Evolutionary conservation across 352 stramenopile species (phyloP).

Genomic region (Phytopythium montanum): DNA sequence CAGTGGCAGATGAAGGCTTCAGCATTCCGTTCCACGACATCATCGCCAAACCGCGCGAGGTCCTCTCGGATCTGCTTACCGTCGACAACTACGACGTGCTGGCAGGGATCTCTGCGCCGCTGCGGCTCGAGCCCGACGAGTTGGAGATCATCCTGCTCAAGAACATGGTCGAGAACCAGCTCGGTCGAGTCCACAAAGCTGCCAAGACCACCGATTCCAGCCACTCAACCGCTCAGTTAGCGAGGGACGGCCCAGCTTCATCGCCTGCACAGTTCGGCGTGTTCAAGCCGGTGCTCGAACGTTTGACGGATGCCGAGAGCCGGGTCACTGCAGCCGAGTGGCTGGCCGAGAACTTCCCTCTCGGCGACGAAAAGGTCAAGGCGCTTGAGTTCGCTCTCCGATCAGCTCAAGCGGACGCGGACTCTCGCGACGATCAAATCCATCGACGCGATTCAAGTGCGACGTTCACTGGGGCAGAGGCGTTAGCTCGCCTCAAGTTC

Average conservation of each 20-base stretch:
- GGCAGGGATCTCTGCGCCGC: conserved; percentile 38
- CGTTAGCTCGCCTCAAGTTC: conserved; percentile 23
- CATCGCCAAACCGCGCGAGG: conserved; percentile 51
- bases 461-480: conserved; percentile 37
- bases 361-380: conserved; percentile 35
- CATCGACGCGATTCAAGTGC: conserved; percentile 4
- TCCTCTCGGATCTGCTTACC: conserved; percentile 41
- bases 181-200: not conserved
- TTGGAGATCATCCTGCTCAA: conserved; percentile 74
- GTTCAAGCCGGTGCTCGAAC: conserved; percentile 28
- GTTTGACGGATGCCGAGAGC: conserved; percentile 34
- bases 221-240: not conserved
- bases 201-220: not conserved
- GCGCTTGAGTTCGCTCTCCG: conserved; percentile 42
- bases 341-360: conserved; percentile 43
- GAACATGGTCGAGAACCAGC: conserved; percentile 38
- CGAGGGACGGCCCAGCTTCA: not conserved
- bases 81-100: conserved; percentile 50
- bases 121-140: conserved; percentile 65
- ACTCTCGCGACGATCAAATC: not conserved
- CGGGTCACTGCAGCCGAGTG: conserved; percentile 48
- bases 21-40: conserved; percentile 49
- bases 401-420: conserved; percentile 7
- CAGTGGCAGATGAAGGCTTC: not conserved
- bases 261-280: conserved; percentile 15